Evolutionary conservation across 1,284 basidiomycete genomes (phyloP).

Genomic region (Anthracocystis panici-leucophaei): DNA sequence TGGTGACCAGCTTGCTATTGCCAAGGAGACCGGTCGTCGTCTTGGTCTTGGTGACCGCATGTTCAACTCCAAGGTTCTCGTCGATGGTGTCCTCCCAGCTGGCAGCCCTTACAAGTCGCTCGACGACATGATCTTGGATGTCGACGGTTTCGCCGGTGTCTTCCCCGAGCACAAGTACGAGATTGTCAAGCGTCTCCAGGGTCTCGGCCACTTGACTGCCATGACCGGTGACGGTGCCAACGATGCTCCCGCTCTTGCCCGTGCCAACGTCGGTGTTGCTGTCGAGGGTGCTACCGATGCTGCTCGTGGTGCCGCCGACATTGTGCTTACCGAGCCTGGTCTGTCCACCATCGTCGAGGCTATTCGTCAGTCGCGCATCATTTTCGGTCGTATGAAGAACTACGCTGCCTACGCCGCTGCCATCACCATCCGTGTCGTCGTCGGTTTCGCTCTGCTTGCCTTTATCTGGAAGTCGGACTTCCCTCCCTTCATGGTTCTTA

Average conservation of each 20-base stretch:
- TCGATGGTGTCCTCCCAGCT: conserved; percentile 85
- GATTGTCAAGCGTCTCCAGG: conserved; percentile 92
- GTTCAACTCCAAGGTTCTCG: conserved; percentile 94
- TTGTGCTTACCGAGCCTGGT: conserved; percentile 93
- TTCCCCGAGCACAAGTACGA: conserved; percentile 97
- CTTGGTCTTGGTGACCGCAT: conserved; percentile 96
- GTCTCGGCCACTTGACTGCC: conserved; percentile 74
- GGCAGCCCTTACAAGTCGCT: conserved; percentile 79
- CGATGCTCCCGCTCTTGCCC: conserved; percentile 85
- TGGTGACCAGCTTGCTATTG: conserved; percentile 98
- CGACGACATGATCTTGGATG: conserved; percentile 89
- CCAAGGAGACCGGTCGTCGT: conserved; percentile 98
- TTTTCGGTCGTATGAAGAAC: conserved; percentile 98
- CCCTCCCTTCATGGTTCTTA: conserved; percentile 99
- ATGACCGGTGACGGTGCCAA: conserved; percentile 95
- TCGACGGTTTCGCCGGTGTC: conserved; percentile 92
- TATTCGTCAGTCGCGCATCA: conserved; percentile 92
- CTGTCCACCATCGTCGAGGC: conserved; percentile 96
- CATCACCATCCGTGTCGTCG: conserved; percentile 97
- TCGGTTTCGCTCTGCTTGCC: conserved; percentile 93
- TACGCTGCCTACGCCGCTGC: conserved; percentile 87
- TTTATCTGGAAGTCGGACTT: conserved; percentile 97
- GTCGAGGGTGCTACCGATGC: conserved; percentile 95
- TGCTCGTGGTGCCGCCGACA: conserved; percentile 93
- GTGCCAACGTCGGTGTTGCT: conserved; percentile 93